phyloP scores from a whole-genome alignment of 192 early-diverging fungal species.

The Backusella parvicylindrica region DNA sequence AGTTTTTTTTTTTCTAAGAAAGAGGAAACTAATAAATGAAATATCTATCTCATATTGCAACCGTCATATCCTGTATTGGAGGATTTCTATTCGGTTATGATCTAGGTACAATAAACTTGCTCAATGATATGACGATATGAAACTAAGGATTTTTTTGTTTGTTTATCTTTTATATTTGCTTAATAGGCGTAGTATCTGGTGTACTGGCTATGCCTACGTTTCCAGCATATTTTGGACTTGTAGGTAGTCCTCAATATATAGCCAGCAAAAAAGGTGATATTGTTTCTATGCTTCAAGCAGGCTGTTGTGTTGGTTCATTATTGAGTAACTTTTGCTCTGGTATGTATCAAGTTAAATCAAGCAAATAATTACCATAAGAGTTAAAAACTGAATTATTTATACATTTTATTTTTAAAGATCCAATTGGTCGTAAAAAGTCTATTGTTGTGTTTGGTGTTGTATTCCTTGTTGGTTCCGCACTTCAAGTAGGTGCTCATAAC shows the following conservation, averaged over 20 bases:
- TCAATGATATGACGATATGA: neutral
- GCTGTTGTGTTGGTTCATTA: constrained; percentile 40
- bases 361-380: neutral
- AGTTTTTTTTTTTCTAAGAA: neutral
- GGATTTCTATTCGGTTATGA: constrained; percentile 52
- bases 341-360: constrained; percentile 3
- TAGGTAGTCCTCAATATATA: neutral
- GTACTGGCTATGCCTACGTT: constrained; percentile 55
- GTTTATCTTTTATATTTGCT: neutral
- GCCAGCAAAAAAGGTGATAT: constrained; percentile 20
- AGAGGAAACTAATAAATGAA: constrained; percentile 11
- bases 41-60: constrained; percentile 31
- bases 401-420: constrained; percentile 36
- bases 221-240: constrained; percentile 29
- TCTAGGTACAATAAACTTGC: neutral
- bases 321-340: constrained; percentile 38
- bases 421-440: constrained; percentile 53
- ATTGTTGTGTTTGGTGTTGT: constrained; percentile 50
- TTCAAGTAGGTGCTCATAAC: constrained; percentile 55
- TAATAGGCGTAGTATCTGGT: constrained; percentile 51
- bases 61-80: constrained; percentile 50
- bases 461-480: constrained; percentile 61
- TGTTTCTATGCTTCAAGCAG: constrained; percentile 34
- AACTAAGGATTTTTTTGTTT: neutral
- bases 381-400: neutral